A percentile compares a stretch with the other conserved stretches of the same genome.
These are phyloP conservation scores for Lentinula sp. DNA, from an alignment of 768 basidiomycete species.

Conservation along the genomic window DNA sequence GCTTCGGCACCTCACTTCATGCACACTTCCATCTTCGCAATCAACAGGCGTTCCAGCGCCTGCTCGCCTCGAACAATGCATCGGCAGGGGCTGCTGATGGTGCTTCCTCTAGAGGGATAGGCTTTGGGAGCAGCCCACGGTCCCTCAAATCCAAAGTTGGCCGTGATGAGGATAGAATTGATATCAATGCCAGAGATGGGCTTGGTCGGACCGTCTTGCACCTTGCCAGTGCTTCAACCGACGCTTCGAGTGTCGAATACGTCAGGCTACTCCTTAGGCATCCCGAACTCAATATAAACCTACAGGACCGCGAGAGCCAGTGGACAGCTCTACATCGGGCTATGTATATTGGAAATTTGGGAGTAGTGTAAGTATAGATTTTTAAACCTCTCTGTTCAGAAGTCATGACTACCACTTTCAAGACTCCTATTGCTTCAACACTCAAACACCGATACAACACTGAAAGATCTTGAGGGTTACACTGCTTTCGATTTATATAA, in stretches of 20 bases:
- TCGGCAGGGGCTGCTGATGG: slow-evolving; percentile 18
- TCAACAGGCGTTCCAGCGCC: slow-evolving; percentile 71
- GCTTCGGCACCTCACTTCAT: slow-evolving; percentile 55
- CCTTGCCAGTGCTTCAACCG: slow-evolving; percentile 63
- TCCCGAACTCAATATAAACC: slow-evolving; percentile 72
- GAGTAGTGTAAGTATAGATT: slow-evolving; percentile 48
- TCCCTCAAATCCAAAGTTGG: slow-evolving; percentile 55
- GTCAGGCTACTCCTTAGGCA: slow-evolving; percentile 71
- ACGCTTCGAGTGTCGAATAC: slow-evolving; percentile 66
- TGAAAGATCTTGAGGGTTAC: slow-evolving; percentile 86
- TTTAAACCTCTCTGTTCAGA: slow-evolving; percentile 2
- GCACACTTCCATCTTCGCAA: slow-evolving; percentile 64
- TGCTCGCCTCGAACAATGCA: slow-evolving; percentile 50
- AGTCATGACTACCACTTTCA: slow-evolving; percentile 9
- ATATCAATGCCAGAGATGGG: slow-evolving; percentile 70
- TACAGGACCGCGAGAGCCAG: slow-evolving; percentile 75
- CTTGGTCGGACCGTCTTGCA: slow-evolving; percentile 79
- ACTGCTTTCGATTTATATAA: slow-evolving; percentile 93
- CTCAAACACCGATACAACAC: slow-evolving; percentile 59
- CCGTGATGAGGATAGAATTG: slow-evolving; percentile 20
- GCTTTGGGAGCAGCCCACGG: slow-evolving; percentile 33
- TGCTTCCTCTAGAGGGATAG: background rate
- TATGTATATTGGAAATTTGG: slow-evolving; percentile 72
- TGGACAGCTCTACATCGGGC: slow-evolving; percentile 92
- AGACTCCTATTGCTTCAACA: slow-evolving; percentile 74